Evolutionary conservation across 2,329 filamentous ascomycete species (phyloP).

Genomic region (Dactylellina leptospora): DNA sequence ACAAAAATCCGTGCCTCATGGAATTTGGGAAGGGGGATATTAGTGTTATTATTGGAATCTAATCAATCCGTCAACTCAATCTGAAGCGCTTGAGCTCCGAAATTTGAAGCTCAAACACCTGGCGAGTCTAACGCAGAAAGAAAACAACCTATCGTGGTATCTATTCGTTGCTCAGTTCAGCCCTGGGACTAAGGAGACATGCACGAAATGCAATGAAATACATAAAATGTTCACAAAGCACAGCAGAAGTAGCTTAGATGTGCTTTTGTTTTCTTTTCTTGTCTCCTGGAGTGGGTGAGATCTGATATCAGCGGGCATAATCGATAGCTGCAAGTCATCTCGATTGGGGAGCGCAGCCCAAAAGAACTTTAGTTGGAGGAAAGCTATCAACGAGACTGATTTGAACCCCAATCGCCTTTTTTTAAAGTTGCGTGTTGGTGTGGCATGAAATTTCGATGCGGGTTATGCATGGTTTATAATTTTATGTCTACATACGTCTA

Average conservation of each 20-base stretch:
- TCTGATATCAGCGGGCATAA: constrained; percentile 54
- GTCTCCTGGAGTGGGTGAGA: constrained; percentile 36
- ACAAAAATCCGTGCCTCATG: constrained; percentile 15
- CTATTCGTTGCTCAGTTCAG: background rate
- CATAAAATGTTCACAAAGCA: constrained; percentile 7
- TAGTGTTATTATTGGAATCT: constrained; percentile 39
- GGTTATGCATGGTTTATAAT: constrained; percentile 47
- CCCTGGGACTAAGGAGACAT: constrained; percentile 15
- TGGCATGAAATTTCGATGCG: constrained; percentile 46
- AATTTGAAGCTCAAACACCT: constrained; percentile 23
- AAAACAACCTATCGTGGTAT: background rate
- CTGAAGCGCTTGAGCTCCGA: constrained; percentile 25
- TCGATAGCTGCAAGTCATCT: constrained; percentile 52
- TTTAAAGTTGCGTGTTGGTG: constrained; percentile 41
- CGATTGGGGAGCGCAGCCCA: constrained; percentile 33
- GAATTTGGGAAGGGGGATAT: constrained; percentile 25
- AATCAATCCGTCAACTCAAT: constrained; percentile 14
- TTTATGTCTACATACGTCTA: constrained; percentile 40
- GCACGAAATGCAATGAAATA: background rate
- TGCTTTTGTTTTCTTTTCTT: background rate
- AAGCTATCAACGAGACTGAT: background rate
- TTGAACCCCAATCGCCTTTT: constrained; percentile 32
- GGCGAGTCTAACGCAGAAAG: constrained; percentile 1
- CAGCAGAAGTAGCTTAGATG: constrained; percentile 3
- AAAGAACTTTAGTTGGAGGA: background rate